Evolutionary conservation across 768 basidiomycete species (phyloP), one percentile per base, ranked within the genome.

Genomic region (Vishniacozyma victoriae): DNA sequence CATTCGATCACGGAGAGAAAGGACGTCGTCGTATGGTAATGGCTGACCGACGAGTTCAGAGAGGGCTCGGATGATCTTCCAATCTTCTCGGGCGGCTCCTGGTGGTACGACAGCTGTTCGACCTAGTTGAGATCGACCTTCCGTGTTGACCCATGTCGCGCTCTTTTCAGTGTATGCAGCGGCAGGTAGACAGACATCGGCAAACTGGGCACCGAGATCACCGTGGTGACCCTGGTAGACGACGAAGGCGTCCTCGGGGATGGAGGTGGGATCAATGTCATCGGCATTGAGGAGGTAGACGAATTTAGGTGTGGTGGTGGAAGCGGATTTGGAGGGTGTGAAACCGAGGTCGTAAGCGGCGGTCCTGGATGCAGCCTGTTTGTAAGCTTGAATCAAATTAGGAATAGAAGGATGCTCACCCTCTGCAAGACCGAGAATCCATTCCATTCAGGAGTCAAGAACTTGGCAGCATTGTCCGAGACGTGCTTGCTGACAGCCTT

Each of bases 191-290:
- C 87, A 88, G 50, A 97, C 90, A 67, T 99, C 95, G n/a, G 95
- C 95, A 19, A 91, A 82, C 62, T 90, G 87, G 2, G 95, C 95
- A 27, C 95, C 93, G 46, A 88, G 77, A 71, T 99, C 95, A 61
- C 95, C 95, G 67, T 99, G 95, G 72, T 96, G 92, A 27, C 95
- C 95, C 66, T 97, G 95, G 72, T 99, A 99, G 13, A 99, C 93
- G 38, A 97, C 92, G 64, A 97, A 97, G 3, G 93, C 90, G 60
- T 89, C 81, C 48, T 80, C 76, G 24, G 95, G 92, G 50, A 99
- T 92, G 3, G 85, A 81, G 41, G 81, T 79, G 33, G 89, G 85
- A 69, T 91, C 82, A 45, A 97, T 73, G 64, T 96, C 92, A 64
- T 99, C 95, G 5, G 95, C 91, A 70, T 92, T 92, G 49, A 99